Percentiles rank a stretch among this genome's conserved stretches.
phyloP scores from a whole-genome alignment of 129 eudicot genomes.

The Flaveria robusta region DNA sequence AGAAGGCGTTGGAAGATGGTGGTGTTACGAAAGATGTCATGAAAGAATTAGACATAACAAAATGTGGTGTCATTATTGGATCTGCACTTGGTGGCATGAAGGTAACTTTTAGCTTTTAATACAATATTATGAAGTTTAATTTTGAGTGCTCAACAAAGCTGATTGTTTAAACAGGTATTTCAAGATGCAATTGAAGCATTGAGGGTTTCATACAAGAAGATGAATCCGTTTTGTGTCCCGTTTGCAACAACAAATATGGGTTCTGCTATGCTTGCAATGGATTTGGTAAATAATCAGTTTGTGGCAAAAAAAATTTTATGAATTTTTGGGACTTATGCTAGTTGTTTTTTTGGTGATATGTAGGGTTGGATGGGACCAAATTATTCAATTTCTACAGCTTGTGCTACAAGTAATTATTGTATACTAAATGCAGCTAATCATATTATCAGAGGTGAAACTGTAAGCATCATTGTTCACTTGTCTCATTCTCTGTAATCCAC shows the following conservation, averaged over 20 bases:
- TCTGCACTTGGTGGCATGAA: slow-evolving; percentile 51
- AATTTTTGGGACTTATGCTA: not conserved
- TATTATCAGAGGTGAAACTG: slow-evolving; percentile 50
- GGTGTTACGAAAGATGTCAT: slow-evolving; percentile 46
- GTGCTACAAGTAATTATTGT: slow-evolving; percentile 51
- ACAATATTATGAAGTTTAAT: not conserved
- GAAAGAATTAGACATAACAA: slow-evolving; percentile 39
- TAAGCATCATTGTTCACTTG: slow-evolving; percentile 23
- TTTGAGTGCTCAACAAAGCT: not conserved
- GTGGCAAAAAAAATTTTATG: not conserved
- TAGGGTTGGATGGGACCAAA: slow-evolving; percentile 88
- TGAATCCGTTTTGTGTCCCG: slow-evolving; percentile 97
- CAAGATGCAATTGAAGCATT: slow-evolving; percentile 90
- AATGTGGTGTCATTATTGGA: slow-evolving; percentile 49
- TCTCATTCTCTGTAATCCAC: not conserved
- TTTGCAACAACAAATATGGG: slow-evolving; percentile 97
- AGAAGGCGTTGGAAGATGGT: slow-evolving; percentile 51
- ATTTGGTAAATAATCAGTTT: slow-evolving; percentile 54
- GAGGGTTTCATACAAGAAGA: slow-evolving; percentile 82
- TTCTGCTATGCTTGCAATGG: slow-evolving; percentile 98
- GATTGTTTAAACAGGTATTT: slow-evolving; percentile 51
- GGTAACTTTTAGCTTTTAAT: slow-evolving; percentile 19
- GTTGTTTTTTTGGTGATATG: slow-evolving; percentile 7
- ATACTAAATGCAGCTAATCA: slow-evolving; percentile 53
- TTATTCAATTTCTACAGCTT: slow-evolving; percentile 52